phyloP scores from a whole-genome alignment of 164 flowering plant species.

The Annona cherimola region DNA sequence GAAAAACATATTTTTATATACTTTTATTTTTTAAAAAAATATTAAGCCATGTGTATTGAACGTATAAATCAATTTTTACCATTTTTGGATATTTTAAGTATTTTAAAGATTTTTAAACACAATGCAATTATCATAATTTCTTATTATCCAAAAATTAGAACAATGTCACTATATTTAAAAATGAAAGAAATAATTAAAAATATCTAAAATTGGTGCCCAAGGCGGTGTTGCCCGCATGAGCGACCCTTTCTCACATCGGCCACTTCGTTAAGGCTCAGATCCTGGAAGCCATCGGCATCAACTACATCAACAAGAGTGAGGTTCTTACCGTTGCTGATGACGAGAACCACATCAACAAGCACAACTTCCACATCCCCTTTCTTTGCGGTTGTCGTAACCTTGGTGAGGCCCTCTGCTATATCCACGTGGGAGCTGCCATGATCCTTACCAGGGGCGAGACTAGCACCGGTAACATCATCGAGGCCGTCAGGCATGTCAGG shows the following conservation, averaged over 20 bases:
- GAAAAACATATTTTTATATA: no score
- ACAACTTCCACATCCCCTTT: slow-evolving; percentile 58
- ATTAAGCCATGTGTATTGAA: no score
- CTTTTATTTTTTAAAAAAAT: no score
- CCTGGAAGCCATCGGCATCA: slow-evolving; percentile 55
- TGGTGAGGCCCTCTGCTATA: slow-evolving; percentile 65
- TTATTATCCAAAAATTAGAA: no score
- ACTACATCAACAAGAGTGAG: slow-evolving; percentile 79
- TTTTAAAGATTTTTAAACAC: no score
- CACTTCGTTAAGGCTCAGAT: slow-evolving; percentile 89
- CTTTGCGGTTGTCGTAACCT: slow-evolving; percentile 57
- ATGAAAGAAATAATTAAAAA: no score
- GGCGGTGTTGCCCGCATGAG: slow-evolving; percentile 50
- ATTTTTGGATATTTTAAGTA: no score
- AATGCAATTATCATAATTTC: no score
- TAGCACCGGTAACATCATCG: slow-evolving; percentile 35
- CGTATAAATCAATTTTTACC: no score
- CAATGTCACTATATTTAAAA: no score
- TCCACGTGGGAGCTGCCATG: slow-evolving; percentile 79
- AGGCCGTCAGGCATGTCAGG: slow-evolving; percentile 46
- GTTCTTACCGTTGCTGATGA: slow-evolving; percentile 51
- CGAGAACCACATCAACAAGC: slow-evolving; percentile 60
- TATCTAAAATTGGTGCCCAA: slow-evolving; percentile 28
- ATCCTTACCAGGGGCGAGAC: slow-evolving; percentile 45
- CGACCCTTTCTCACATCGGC: slow-evolving; percentile 75